These are phyloP conservation scores for Liriodendron chinense DNA, from an alignment of 164 flowering plant genomes.

Conservation along the genomic window DNA sequence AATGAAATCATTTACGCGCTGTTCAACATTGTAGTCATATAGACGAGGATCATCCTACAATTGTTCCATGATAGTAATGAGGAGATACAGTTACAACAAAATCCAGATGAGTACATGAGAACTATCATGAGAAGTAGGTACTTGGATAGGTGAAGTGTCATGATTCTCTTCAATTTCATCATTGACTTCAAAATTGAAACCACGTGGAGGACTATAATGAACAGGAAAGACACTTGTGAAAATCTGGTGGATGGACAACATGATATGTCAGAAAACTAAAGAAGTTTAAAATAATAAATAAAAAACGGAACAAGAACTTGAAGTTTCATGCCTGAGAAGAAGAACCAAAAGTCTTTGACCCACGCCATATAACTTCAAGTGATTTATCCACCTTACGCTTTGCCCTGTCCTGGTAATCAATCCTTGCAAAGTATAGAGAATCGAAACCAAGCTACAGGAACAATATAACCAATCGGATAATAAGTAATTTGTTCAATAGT, in stretches of 20 bases:
- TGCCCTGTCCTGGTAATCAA: constrained; percentile 87
- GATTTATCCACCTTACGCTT: constrained; percentile 66
- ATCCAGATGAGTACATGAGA: not conserved
- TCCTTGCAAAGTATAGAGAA: constrained; percentile 84
- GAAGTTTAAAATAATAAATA: not conserved
- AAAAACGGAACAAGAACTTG: not conserved
- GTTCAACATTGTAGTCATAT: constrained; percentile 66
- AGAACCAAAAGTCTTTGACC: constrained; percentile 79
- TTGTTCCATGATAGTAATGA: constrained; percentile 14
- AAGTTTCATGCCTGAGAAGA: constrained; percentile 58
- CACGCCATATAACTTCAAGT: constrained; percentile 90
- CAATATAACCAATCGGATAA: not conserved
- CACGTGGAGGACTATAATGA: constrained; percentile 71
- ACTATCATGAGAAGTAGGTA: constrained; percentile 15
- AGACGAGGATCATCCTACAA: constrained; percentile 71
- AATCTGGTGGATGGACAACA: constrained; percentile 38
- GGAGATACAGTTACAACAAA: constrained; percentile 6
- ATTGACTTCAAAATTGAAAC: constrained; percentile 71
- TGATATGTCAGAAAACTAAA: constrained; percentile 7
- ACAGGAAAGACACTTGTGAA: constrained; percentile 74
- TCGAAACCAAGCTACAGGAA: constrained; percentile 79
- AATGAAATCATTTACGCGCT: constrained; percentile 70
- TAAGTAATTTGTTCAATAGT: not conserved
- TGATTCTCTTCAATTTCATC: constrained; percentile 15
- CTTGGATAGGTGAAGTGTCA: constrained; percentile 62